These are phyloP conservation scores for Umbilicaria muhlenbergii DNA, from an alignment of 495 filamentous ascomycete species.

Conservation along the genomic window DNA sequence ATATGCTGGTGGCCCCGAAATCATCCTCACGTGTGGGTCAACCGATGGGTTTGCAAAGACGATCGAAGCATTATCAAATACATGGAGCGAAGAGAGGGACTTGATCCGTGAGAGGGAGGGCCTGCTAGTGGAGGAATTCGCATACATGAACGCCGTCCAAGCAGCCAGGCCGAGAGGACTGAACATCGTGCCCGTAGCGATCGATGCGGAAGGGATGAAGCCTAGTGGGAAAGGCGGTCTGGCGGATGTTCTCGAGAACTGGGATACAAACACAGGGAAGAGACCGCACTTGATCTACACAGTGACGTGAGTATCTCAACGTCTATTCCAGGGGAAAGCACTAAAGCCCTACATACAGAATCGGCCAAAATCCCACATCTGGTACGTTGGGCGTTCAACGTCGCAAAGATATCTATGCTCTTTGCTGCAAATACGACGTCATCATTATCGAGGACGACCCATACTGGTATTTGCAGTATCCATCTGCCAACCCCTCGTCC, in stretches of 20 bases:
- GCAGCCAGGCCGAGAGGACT: constrained; percentile 52
- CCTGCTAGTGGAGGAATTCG: constrained; percentile 60
- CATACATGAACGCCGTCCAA: constrained; percentile 59
- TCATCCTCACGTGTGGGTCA: constrained; percentile 59
- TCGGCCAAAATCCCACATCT: constrained; percentile 85
- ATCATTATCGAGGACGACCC: constrained; percentile 92
- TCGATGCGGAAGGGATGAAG: constrained; percentile 68
- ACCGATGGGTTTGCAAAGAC: constrained; percentile 77
- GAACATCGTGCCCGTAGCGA: constrained; percentile 51
- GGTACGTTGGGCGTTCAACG: constrained; percentile 53
- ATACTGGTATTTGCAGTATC: constrained; percentile 91
- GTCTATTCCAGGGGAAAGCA: not conserved
- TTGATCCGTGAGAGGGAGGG: constrained; percentile 51
- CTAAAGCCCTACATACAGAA: constrained; percentile 25
- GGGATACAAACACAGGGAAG: constrained; percentile 57
- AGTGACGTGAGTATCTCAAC: constrained; percentile 49
- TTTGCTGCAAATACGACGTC: constrained; percentile 76
- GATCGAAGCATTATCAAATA: constrained; percentile 53
- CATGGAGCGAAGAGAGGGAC: constrained; percentile 55
- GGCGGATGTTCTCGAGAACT: constrained; percentile 61
- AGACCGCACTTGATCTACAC: constrained; percentile 81
- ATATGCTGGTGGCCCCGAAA: constrained; percentile 59
- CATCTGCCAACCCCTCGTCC: constrained; percentile 37
- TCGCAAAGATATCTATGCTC: constrained; percentile 58
- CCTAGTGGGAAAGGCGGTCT: constrained; percentile 51